These are phyloP conservation scores for Onygenales sp. DNA, from an alignment of 2,329 filamentous ascomycete genomes.

Conservation along the genomic window DNA sequence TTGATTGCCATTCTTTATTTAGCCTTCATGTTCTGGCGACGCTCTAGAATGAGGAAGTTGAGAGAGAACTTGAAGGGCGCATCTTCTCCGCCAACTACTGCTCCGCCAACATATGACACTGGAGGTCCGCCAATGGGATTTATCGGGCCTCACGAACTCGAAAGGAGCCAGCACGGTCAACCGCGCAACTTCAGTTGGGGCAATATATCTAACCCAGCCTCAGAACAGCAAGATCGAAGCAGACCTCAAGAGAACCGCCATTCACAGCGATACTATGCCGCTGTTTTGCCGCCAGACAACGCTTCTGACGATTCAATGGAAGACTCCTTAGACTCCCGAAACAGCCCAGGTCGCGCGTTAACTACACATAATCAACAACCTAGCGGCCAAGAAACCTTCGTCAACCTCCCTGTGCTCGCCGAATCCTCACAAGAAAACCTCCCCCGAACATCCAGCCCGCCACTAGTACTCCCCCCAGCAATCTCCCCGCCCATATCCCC, in stretches of 20 bases:
- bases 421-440: background rate
- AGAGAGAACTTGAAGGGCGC: background rate
- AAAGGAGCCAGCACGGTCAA: background rate
- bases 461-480: too few species aligned
- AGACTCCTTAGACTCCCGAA: background rate
- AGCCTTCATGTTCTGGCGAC: constrained; percentile 9
- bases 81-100: background rate
- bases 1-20: constrained; percentile 9
- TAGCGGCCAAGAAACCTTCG: background rate
- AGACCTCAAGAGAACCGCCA: background rate
- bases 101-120: background rate
- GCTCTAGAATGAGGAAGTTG: constrained; percentile 3
- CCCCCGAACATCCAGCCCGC: background rate
- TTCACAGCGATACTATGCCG: constrained; percentile 5
- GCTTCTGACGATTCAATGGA: background rate
- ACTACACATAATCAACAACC: background rate
- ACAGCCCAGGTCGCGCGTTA: background rate
- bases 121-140: background rate
- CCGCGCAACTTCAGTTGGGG: background rate
- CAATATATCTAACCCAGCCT: background rate
- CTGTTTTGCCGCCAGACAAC: background rate
- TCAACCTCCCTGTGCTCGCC: background rate
- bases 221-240: background rate
- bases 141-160: background rate
- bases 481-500: too few species aligned